Conservation (phyloP, 108 stramenopile genomes). For the Fragilaria crotonensis region DNA sequence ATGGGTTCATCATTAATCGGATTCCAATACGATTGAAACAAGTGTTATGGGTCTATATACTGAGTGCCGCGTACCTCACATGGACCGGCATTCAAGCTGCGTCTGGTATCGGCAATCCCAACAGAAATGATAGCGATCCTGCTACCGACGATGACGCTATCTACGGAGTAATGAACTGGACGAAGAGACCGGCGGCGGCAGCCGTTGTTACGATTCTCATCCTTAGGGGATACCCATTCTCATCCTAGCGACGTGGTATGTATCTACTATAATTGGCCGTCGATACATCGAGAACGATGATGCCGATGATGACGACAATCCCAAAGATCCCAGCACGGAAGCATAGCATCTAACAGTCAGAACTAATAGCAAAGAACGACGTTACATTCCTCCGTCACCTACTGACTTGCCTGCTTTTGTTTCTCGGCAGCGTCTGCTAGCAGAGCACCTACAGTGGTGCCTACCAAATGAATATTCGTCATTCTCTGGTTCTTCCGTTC, state of each 20-base stretch:
- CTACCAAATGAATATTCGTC: slow-evolving; percentile 83
- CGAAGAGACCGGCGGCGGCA: not conserved
- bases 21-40: slow-evolving; percentile 5
- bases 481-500: slow-evolving; percentile 76
- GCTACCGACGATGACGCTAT: slow-evolving; percentile 1
- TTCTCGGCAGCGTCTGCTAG: slow-evolving; percentile 59
- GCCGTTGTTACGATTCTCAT: not conserved
- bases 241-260: not conserved
- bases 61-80: not conserved
- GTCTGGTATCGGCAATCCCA: not conserved
- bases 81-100: not conserved
- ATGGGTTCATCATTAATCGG: slow-evolving; percentile 2
- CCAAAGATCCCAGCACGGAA: too few species aligned
- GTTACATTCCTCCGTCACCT: slow-evolving; percentile 88
- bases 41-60: not conserved
- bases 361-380: too few species aligned
- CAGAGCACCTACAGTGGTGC: slow-evolving; percentile 71
- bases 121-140: not conserved
- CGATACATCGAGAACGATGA: not conserved
- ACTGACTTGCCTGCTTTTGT: slow-evolving; percentile 71
- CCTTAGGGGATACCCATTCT: not conserved
- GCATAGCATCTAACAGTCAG: too few species aligned
- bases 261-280: not conserved
- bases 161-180: not conserved
- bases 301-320: too few species aligned